These are phyloP conservation scores for Boletus pseudo-olivaceus DNA, from an alignment of 768 basidiomycete species.

Conservation along the genomic window DNA sequence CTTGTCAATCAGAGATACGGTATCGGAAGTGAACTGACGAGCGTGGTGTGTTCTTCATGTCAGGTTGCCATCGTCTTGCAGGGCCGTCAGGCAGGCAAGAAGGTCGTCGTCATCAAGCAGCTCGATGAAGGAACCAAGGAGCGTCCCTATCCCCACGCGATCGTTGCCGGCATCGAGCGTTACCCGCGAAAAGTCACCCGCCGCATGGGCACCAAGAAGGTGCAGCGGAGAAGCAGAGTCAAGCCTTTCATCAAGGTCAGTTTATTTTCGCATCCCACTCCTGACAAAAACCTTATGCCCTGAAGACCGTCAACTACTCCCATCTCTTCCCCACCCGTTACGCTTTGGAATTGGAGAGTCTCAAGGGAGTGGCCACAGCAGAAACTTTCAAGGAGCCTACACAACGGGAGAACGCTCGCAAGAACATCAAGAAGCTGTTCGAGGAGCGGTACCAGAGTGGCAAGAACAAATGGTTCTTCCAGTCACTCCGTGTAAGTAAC, in stretches of 20 bases:
- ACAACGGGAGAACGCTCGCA: constrained; percentile 92
- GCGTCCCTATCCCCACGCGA: constrained; percentile 93
- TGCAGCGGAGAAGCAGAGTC: constrained; percentile 90
- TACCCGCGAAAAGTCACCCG: constrained; percentile 98
- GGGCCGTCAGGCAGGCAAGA: constrained; percentile 98
- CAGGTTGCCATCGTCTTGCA: constrained; percentile 96
- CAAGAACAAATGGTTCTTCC: constrained; percentile 99
- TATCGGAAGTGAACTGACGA: neutral
- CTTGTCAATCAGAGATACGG: neutral
- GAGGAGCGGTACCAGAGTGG: constrained; percentile 93
- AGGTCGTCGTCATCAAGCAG: constrained; percentile 99
- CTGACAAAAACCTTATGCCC: neutral
- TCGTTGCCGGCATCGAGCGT: constrained; percentile 97
- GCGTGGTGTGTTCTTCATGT: neutral
- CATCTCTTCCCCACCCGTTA: constrained; percentile 99
- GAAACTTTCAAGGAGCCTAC: constrained; percentile 99
- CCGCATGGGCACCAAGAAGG: constrained; percentile 95
- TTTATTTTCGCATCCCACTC: neutral
- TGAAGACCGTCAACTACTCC: constrained; percentile 91
- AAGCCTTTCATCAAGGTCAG: constrained; percentile 99
- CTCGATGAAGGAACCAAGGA: constrained; percentile 96
- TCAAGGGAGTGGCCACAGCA: constrained; percentile 79
- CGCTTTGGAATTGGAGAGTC: constrained; percentile 89
- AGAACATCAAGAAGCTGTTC: constrained; percentile 91
- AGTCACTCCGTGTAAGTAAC: constrained; percentile 65